Evolutionary conservation across 169 alveolate species (phyloP).

Genomic region (Eimeria acervulina): DNA sequence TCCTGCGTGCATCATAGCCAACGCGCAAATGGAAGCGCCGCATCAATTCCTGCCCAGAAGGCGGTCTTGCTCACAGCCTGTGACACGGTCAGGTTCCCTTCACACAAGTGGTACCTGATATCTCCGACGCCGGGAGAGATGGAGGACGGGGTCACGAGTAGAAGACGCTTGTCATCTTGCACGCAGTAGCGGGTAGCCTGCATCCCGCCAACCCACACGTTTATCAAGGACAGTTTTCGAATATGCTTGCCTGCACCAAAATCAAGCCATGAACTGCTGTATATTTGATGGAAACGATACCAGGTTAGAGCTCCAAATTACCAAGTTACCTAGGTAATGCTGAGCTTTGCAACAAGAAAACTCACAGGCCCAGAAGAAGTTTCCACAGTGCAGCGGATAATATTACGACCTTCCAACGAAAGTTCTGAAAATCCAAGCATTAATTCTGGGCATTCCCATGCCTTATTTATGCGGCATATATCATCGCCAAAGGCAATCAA

Average conservation of each 20-base stretch:
- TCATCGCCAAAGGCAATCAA: background rate
- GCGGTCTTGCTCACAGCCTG: background rate
- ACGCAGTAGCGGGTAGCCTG: constrained; percentile 74
- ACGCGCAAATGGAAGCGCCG: background rate
- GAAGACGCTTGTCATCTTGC: constrained; percentile 64
- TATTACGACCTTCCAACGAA: constrained; percentile 66
- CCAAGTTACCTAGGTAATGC: background rate
- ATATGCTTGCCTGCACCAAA: background rate
- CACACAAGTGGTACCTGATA: background rate
- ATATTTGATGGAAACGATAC: background rate
- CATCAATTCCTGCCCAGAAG: background rate
- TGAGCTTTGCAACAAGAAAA: background rate
- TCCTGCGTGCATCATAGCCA: constrained; percentile 24
- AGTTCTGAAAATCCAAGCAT: background rate
- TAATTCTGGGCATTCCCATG: background rate
- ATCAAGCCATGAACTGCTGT: background rate
- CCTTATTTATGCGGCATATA: background rate
- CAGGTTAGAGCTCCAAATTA: background rate
- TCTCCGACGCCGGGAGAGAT: constrained; percentile 36
- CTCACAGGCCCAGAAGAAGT: constrained; percentile 67
- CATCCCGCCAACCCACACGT: background rate
- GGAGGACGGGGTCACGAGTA: constrained; percentile 25
- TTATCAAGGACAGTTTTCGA: background rate
- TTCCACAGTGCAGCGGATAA: constrained; percentile 68
- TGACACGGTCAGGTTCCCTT: background rate